These are phyloP conservation scores for Amaranthus tricolor DNA, from an alignment of 179 eudicot genomes.

Conservation along the genomic window DNA sequence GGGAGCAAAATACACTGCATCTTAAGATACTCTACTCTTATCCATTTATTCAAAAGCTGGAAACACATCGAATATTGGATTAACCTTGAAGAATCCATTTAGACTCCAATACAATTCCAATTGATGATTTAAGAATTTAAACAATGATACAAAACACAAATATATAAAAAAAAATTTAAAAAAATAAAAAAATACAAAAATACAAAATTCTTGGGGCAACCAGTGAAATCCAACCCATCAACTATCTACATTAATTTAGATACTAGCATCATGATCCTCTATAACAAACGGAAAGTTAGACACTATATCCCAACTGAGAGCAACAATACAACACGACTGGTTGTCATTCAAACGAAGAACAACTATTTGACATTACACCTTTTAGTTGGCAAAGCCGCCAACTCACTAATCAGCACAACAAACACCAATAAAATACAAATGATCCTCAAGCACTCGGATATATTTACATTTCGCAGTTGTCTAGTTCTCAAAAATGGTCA, in stretches of 20 bases:
- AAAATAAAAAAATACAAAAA: no score
- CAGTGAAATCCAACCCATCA: neutral
- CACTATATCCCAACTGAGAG: neutral
- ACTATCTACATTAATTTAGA: neutral
- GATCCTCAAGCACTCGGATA: neutral
- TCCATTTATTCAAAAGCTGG: no score
- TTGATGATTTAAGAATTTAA: no score
- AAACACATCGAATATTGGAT: no score
- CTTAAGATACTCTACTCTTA: no score
- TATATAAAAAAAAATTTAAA: no score
- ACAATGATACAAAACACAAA: no score
- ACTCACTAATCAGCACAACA: neutral
- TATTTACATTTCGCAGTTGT: neutral
- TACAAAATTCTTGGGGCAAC: no score
- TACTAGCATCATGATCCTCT: neutral
- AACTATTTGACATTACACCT: neutral
- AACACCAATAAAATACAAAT: neutral
- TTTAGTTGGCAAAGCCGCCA: slow-evolving; percentile 3
- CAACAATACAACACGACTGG: neutral
- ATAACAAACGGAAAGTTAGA: neutral
- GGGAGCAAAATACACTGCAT: no score
- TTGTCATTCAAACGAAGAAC: neutral
- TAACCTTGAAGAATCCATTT: no score
- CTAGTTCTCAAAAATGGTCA: neutral
- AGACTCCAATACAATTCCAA: no score